Base-by-base conservation (phyloP, 1,139 yeast genomes). In the Kodamaea suecica region DNA sequence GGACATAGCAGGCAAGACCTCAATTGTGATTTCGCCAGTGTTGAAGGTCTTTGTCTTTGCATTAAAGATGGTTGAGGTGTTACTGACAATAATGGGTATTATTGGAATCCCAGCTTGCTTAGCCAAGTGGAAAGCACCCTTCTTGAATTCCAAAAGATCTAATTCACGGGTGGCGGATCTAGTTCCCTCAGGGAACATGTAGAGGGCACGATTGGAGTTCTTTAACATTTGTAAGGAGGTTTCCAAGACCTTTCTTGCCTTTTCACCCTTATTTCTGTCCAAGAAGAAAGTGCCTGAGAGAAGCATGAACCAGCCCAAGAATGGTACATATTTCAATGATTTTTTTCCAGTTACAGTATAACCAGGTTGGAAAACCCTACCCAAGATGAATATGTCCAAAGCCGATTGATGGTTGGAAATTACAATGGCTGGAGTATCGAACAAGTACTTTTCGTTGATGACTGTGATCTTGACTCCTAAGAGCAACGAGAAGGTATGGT, bases 91-190 rank as follows among this genome's bases (percentile, higher is more conserved):
- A 30, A 84, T 70, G 3, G 99, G 98, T 10, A 92, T 78, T 30
- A 92, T 68, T 16, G 97, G 97, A 23, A 92, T 79, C 27, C 78
- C 79, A 3, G 95, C 95, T 60, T 90, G 95, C 43, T 84, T 84
- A 9, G 99, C 98, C 52, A 92, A 73, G 61, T 92, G 96, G 78
- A 94, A 94, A 0, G 97, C 97, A 33, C 99, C 99, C 57, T 94
- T 94, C 60, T 92, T 92, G 62, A 92, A 86, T 1, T 95, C 95
- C 37, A 86, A 69, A 58, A 94, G 63, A 8, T 73, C 79, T 34
- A 95, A 81, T 29, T 70, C 70, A 17, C 75, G 65, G 11, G 83
- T 61, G 43, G 80, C 84, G 0, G 97, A 86, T 57, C 99, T 77
- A 1, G 98, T 94, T 16, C 99, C 99, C 59, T 90, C 95, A 12